Evolutionary conservation across 495 filamentous ascomycete species (phyloP).

Genomic region (Penicillium goetzii): DNA sequence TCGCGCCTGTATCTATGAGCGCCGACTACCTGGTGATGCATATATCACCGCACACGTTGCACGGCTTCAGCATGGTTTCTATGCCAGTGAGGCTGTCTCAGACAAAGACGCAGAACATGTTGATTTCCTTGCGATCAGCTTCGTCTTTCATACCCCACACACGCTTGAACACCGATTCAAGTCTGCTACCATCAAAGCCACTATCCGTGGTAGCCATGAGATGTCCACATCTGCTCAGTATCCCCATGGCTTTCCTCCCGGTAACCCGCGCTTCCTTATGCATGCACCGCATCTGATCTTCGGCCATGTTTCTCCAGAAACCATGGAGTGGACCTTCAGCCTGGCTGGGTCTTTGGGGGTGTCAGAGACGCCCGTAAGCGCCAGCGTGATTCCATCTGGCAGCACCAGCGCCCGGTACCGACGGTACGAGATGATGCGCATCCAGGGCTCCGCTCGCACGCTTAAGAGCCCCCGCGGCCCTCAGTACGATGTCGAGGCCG

Average conservation of each 20-base stretch:
- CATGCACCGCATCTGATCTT: constrained; percentile 58
- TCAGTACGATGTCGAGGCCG: constrained; percentile 47
- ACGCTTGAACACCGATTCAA: constrained; percentile 51
- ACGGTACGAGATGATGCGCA: constrained; percentile 58
- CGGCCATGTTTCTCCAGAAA: constrained; percentile 56
- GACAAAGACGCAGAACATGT: constrained; percentile 48
- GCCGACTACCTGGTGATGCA: constrained; percentile 51
- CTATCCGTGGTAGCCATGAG: constrained; percentile 33
- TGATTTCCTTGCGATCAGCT: constrained; percentile 55
- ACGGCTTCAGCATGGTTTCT: constrained; percentile 56
- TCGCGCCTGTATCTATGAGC: constrained; percentile 55
- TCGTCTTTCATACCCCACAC: constrained; percentile 53
- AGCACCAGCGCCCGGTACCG: constrained; percentile 45
- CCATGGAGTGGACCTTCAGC: constrained; percentile 56
- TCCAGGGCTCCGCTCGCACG: constrained; percentile 54
- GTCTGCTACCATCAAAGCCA: constrained; percentile 48
- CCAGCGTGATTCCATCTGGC: constrained; percentile 47
- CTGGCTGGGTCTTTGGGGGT: constrained; percentile 53
- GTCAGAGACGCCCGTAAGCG: constrained; percentile 48
- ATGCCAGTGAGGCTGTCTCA: constrained; percentile 45
- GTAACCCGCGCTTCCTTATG: constrained; percentile 50
- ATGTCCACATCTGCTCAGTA: constrained; percentile 3
- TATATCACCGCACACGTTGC: constrained; percentile 56
- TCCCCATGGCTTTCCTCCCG: constrained; percentile 20
- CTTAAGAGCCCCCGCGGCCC: constrained; percentile 37